Evolutionary conservation across 768 basidiomycete species (phyloP).

Genomic region (Lactifluus subvellereus): DNA sequence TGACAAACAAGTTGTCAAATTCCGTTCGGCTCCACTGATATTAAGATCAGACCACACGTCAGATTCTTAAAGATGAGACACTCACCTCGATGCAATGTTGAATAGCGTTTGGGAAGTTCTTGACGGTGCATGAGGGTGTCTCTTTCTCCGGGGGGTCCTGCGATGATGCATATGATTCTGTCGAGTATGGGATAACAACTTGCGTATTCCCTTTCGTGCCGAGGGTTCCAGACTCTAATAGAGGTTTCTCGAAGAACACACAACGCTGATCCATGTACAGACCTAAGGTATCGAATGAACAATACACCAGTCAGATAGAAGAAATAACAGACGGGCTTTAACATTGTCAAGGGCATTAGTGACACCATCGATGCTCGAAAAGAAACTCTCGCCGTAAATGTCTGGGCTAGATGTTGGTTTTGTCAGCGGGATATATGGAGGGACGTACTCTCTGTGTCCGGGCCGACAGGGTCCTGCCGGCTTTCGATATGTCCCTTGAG

Average conservation of each 20-base stretch:
- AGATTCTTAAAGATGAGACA: neutral
- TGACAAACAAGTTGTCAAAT: slow-evolving; percentile 90
- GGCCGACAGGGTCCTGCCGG: slow-evolving; percentile 91
- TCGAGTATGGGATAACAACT: slow-evolving; percentile 88
- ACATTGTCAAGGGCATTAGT: slow-evolving; percentile 98
- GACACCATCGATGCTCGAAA: slow-evolving; percentile 81
- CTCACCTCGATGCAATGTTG: slow-evolving; percentile 93
- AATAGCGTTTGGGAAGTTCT: slow-evolving; percentile 98
- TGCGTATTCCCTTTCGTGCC: slow-evolving; percentile 98
- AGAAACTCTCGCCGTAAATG: slow-evolving; percentile 85
- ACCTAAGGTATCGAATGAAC: slow-evolving; percentile 40
- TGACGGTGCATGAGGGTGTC: slow-evolving; percentile 93
- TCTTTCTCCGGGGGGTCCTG: slow-evolving; percentile 99
- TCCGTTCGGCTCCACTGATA: slow-evolving; percentile 86
- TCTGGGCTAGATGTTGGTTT: slow-evolving; percentile 42
- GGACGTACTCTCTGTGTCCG: slow-evolving; percentile 80
- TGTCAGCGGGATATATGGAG: neutral
- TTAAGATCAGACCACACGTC: slow-evolving; percentile 9
- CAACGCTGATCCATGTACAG: slow-evolving; percentile 99
- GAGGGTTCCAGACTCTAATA: slow-evolving; percentile 95
- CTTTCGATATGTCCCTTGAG: slow-evolving; percentile 78
- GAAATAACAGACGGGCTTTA: slow-evolving; percentile 67
- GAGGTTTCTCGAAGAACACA: slow-evolving; percentile 91
- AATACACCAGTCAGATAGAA: neutral
- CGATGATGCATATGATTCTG: slow-evolving; percentile 95